A percentile compares a stretch with the other conserved stretches of the same genome.
These are phyloP conservation scores for Pinus albicaulis DNA, from an alignment of 75 land plant species.

Conservation along the genomic window DNA sequence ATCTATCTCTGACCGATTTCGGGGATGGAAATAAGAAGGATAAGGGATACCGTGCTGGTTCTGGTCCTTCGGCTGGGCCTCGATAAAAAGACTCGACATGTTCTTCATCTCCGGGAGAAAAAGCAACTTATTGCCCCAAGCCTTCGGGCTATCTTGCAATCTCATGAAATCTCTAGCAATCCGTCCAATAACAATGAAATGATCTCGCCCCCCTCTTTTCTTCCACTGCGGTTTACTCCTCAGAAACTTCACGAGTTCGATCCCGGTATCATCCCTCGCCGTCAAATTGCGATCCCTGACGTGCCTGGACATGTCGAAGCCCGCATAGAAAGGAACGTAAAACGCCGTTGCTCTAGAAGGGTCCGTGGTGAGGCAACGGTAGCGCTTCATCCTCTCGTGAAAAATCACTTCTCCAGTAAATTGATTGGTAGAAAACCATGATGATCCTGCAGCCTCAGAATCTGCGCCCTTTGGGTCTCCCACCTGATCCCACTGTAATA, in stretches of 20 bases:
- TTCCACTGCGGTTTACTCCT: slow-evolving; percentile 29
- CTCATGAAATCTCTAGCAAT: slow-evolving; percentile 73
- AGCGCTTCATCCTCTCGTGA: slow-evolving; percentile 55
- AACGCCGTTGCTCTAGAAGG: slow-evolving; percentile 42
- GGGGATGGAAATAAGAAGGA: slow-evolving; percentile 75
- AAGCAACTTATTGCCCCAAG: slow-evolving; percentile 49
- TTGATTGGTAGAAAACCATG: slow-evolving; percentile 65
- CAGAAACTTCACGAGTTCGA: slow-evolving; percentile 27
- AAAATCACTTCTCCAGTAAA: slow-evolving; percentile 57
- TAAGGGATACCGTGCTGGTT: slow-evolving; percentile 68
- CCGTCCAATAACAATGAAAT: slow-evolving; percentile 55
- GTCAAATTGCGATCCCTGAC: slow-evolving; percentile 23
- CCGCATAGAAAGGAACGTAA: slow-evolving; percentile 77
- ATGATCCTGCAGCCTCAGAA: background rate
- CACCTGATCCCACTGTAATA: too few species aligned
- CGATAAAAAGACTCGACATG: slow-evolving; percentile 51
- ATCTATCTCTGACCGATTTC: slow-evolving; percentile 24
- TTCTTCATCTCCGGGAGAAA: slow-evolving; percentile 36
- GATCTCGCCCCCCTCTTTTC: slow-evolving; percentile 45
- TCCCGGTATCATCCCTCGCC: slow-evolving; percentile 30
- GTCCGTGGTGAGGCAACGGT: slow-evolving; percentile 62
- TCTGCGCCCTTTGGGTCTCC: too few species aligned
- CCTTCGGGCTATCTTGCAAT: background rate
- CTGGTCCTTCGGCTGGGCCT: slow-evolving; percentile 43
- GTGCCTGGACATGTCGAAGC: slow-evolving; percentile 48